Base-by-base conservation (phyloP, 768 basidiomycete species). In the Leccinum broughii region DNA sequence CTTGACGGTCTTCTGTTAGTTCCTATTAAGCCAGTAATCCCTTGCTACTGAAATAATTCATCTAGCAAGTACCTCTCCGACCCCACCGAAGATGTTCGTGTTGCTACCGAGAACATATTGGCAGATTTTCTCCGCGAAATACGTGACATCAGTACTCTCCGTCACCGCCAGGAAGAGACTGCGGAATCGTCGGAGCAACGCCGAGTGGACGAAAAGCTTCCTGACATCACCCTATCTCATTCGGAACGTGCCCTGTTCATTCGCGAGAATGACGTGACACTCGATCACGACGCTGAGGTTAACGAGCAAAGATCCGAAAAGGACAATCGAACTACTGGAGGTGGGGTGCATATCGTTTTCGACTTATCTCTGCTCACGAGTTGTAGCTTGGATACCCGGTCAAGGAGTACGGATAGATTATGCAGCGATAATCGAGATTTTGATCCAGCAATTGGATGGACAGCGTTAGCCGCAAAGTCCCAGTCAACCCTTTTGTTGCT, bases 361-460 rank as follows among this genome's bases (percentile, higher is more conserved):
- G 8, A 7, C 60, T 44, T 41, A 8, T 53, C 4, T 57, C 53
- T 58, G 17, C 63, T 68, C 20, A 66, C 22, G 7, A 11, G 20
- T 28, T 26, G 49, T 63, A 92, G 90, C 85, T 41, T 98, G 93
- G 93, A 77, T 90, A 28, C 95, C 95, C 17, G 97, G 96, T 4
- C 93, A 98, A 77, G 95, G 94, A 0, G 94, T 98, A 11, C 83
- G 81, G 58, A 88, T 99, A 60, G 91, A 98, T 72, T 94, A 95
- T 70, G 84, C 88, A 15, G 88, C 95, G 3, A 93, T 99, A 55
- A 86, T 98, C 39, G 94, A 98, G 69, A 98, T 96, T 64, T 77
- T 99, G 50, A 87, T 98, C 10, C 83, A 86, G 64, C 94, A 98
- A 67, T 77, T 98, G 34, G 88, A 90, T 58, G 81, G 81, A 41